Percentiles rank a stretch among this genome's conserved stretches.
Conservation (phyloP, 1,284 basidiomycete genomes). For the Rhodotorula sp. region DNA sequence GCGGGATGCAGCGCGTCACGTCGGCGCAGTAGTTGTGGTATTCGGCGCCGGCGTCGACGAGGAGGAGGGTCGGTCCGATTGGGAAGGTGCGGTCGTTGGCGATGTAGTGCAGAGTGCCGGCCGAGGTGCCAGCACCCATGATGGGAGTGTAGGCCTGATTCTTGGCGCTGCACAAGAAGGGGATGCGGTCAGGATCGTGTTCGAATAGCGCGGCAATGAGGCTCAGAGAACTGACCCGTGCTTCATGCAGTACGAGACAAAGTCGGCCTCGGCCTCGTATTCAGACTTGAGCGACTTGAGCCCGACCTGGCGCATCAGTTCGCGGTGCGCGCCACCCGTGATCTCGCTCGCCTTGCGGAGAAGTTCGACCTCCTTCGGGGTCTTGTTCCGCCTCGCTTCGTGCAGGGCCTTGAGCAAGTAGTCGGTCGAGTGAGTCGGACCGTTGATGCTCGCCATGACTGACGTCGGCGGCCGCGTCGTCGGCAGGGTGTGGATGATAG, state of each 20-base stretch:
- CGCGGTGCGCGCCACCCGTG: conserved; percentile 80
- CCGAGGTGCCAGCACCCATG: conserved; percentile 75
- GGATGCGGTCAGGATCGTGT: background rate
- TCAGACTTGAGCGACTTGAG: conserved; percentile 85
- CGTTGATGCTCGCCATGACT: conserved; percentile 53
- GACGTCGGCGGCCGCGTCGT: conserved; percentile 56
- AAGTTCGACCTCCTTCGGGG: conserved; percentile 63
- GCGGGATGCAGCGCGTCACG: conserved; percentile 53
- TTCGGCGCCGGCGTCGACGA: conserved; percentile 90
- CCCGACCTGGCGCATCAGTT: conserved; percentile 62
- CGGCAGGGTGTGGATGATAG: conserved; percentile 33
- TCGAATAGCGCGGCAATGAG: background rate
- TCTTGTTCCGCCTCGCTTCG: conserved; percentile 71
- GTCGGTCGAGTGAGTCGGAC: conserved; percentile 52
- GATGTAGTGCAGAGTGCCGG: conserved; percentile 78
- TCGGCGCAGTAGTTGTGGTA: conserved; percentile 78
- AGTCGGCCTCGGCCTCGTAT: conserved; percentile 84
- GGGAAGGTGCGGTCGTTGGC: conserved; percentile 55
- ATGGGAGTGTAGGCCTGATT: conserved; percentile 88
- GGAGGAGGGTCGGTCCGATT: conserved; percentile 53
- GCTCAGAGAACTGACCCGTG: conserved; percentile 62
- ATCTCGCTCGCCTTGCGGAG: conserved; percentile 70
- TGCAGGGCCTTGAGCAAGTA: conserved; percentile 74
- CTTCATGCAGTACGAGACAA: conserved; percentile 78
- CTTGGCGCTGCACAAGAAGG: conserved; percentile 57